Conservation (phyloP, 2,329 filamentous ascomycete genomes). For the Phaeosphaeriaceae sp. region DNA sequence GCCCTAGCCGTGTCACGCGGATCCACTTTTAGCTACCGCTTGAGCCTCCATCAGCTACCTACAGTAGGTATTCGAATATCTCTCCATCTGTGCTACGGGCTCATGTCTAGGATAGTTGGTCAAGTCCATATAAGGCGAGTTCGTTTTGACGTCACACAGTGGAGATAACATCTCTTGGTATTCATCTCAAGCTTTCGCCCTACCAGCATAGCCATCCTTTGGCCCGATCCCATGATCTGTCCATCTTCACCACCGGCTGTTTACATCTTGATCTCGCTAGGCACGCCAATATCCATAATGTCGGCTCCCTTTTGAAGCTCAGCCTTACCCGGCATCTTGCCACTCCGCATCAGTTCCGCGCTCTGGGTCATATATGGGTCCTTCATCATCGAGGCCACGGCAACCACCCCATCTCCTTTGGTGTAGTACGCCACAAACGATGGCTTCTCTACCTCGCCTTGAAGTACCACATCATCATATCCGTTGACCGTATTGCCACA, state of each 20-base stretch:
- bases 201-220: slow-evolving; percentile 1
- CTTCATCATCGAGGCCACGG: slow-evolving; percentile 87
- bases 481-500: slow-evolving; percentile 85
- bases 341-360: slow-evolving; percentile 82
- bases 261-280: slow-evolving; percentile 54
- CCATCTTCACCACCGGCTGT: background rate
- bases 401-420: slow-evolving; percentile 84
- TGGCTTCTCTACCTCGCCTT: slow-evolving; percentile 71
- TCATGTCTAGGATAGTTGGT: slow-evolving; percentile 17
- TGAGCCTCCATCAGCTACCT: background rate
- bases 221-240: background rate
- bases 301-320: slow-evolving; percentile 70
- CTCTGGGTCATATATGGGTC: slow-evolving; percentile 76
- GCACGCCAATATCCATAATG: slow-evolving; percentile 53
- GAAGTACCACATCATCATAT: slow-evolving; percentile 83
- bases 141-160: slow-evolving; percentile 26
- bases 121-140: slow-evolving; percentile 6
- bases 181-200: slow-evolving; percentile 15
- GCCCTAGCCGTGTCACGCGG: slow-evolving; percentile 29
- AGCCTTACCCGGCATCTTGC: slow-evolving; percentile 82
- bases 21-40: slow-evolving; percentile 15
- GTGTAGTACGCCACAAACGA: slow-evolving; percentile 92
- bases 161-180: slow-evolving; percentile 8
- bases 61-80: slow-evolving; percentile 16
- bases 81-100: slow-evolving; percentile 8